Percentiles rank a stretch among this genome's conserved stretches.
Evolutionary conservation across 1,284 basidiomycete species (phyloP).

Genomic region (Quambalaria eucalypti): DNA sequence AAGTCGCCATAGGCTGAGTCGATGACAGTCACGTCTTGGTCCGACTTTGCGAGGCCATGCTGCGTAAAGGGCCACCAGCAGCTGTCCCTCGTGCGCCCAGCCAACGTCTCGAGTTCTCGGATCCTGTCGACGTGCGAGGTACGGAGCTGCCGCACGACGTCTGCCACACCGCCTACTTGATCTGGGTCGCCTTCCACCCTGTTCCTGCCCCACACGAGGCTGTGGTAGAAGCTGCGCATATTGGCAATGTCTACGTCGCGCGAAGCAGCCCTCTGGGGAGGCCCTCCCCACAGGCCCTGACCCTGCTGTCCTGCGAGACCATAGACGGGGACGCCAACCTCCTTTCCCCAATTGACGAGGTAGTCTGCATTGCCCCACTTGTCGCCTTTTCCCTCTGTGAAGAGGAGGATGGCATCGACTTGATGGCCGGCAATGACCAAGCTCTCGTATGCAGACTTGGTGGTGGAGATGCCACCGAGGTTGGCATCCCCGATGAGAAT

Average conservation of each 20-base stretch:
- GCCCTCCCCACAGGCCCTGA: constrained; percentile 17
- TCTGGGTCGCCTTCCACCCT: neutral
- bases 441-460: constrained; percentile 85
- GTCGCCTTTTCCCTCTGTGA: constrained; percentile 55
- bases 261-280: constrained; percentile 50
- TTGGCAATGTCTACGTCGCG: constrained; percentile 53
- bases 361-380: constrained; percentile 64
- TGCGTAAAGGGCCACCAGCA: constrained; percentile 99
- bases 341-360: constrained; percentile 60
- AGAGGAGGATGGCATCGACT: constrained; percentile 76
- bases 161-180: constrained; percentile 50
- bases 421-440: constrained; percentile 80
- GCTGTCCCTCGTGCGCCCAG: constrained; percentile 63
- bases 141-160: constrained; percentile 60
- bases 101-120: constrained; percentile 65
- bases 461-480: constrained; percentile 90
- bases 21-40: constrained; percentile 29
- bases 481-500: constrained; percentile 78
- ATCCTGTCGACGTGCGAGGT: constrained; percentile 59
- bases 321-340: constrained; percentile 54
- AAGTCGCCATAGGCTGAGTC: constrained; percentile 14
- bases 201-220: constrained; percentile 38
- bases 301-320: constrained; percentile 19
- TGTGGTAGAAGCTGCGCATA: constrained; percentile 64
- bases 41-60: constrained; percentile 52